phyloP scores from a whole-genome alignment of 139 green algal genomes.

The Chlamydomonas incerta region DNA sequence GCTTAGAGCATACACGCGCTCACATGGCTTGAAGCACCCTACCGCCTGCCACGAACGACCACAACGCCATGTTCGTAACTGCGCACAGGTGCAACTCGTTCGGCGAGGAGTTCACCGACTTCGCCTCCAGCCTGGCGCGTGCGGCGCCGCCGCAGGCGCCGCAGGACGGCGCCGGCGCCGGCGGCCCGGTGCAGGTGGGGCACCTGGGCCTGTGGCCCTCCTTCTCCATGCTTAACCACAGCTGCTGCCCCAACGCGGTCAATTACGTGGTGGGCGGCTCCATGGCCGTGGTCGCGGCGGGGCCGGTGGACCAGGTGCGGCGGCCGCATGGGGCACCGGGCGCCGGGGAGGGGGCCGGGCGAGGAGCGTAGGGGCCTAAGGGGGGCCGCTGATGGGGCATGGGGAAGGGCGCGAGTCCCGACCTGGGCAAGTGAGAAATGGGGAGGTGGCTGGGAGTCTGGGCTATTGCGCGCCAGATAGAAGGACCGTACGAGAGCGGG shows the following conservation, averaged over 20 bases:
- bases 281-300: slow-evolving; percentile 44
- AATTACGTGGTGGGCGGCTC: slow-evolving; percentile 35
- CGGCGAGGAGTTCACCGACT: slow-evolving; percentile 44
- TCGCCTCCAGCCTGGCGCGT: neutral
- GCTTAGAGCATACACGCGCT: neutral
- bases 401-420: too few species aligned
- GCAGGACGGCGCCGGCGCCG: too few species aligned
- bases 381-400: too few species aligned
- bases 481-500: too few species aligned
- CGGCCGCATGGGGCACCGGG: too few species aligned
- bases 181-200: too few species aligned
- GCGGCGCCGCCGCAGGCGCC: too few species aligned
- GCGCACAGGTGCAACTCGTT: slow-evolving; percentile 32
- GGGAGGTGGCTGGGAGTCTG: too few species aligned
- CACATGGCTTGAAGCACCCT: neutral
- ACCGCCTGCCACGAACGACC: neutral
- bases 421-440: too few species aligned
- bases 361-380: too few species aligned
- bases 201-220: slow-evolving; percentile 52
- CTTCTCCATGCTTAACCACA: slow-evolving; percentile 58
- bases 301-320: slow-evolving; percentile 29
- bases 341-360: too few species aligned
- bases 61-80: neutral
- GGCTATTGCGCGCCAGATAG: too few species aligned
- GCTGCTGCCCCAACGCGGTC: slow-evolving; percentile 46